Evolutionary conservation across 2,329 filamentous ascomycete species (phyloP), one percentile per base, ranked within the genome.

Genomic region (Scedosporium aurantiacum): DNA sequence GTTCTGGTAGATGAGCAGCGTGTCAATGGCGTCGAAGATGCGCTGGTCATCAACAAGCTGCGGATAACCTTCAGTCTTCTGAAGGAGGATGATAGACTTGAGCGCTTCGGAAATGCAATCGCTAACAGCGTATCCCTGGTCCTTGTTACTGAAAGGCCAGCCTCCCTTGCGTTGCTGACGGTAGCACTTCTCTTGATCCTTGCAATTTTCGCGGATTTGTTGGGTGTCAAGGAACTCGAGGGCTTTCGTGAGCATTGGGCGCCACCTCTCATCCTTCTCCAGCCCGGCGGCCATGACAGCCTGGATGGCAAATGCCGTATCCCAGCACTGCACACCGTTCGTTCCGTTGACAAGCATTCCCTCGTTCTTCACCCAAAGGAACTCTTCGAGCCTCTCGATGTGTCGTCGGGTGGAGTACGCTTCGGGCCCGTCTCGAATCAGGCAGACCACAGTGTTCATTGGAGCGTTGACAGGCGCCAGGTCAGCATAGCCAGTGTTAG

Each of bases 301-400:
- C 72, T 96, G 91, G 40, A 97, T 90, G 18, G 88, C 77, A 70
- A 97, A 97, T 0, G 91, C 83, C 0, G 94, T 99, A 70, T 99
- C 94, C 94, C 94, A 99, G 65, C 86, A 89, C 73, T 99, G 94
- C 1, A 97, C 92, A n/a, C 94, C 94, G 67, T 99, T 97, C 7
- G 94, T 99, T 43, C 94, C 94, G 68, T 97, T 97, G 74, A 88
- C 88, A 57, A 97, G 80, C 90, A 99, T 91, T 5, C 94, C 94
- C 70, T 97, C 92, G 40, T 86, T 73, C 65, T 95, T 96, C 58
- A 99, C 80, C 92, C 94, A 99, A 32, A 99, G 74, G 64, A 87
- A 95, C 68, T 99, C 94, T 52, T 90, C 82, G 12, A 96, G 74
- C 3, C 91, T 84, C 68, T 97, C 90, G 7, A 90, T 78, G 69